phyloP scores from a whole-genome alignment of 345 rosid genomes.

The Sonneratia alba region DNA sequence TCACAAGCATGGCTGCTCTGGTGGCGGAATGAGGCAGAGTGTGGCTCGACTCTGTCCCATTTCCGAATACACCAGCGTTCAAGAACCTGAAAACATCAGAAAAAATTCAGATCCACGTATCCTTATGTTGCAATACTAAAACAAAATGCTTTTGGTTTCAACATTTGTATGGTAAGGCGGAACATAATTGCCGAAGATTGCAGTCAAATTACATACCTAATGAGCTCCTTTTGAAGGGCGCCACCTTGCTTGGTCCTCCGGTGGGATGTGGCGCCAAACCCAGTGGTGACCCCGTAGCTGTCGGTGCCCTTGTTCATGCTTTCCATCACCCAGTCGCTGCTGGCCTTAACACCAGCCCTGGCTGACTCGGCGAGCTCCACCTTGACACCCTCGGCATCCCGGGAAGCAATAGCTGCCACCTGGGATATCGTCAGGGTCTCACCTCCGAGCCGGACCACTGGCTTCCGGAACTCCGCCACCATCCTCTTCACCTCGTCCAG shows the following conservation, averaged over 20 bases:
- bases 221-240: conserved; percentile 65
- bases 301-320: conserved; percentile 65
- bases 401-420: conserved; percentile 53
- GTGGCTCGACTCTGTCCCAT: conserved; percentile 37
- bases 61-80: conserved; percentile 65
- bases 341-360: conserved; percentile 56
- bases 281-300: conserved; percentile 72
- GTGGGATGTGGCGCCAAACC: conserved; percentile 69
- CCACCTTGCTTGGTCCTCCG: conserved; percentile 60
- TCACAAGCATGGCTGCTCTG: conserved; percentile 64
- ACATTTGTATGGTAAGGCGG: too few species aligned
- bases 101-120: not conserved
- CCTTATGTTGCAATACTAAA: not conserved
- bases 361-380: conserved; percentile 59
- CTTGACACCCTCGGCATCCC: conserved; percentile 12
- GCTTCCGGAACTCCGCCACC: conserved; percentile 62
- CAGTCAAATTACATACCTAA: conserved; percentile 32
- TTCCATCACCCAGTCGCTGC: conserved; percentile 72
- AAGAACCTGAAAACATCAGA: conserved; percentile 32
- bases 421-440: conserved; percentile 70
- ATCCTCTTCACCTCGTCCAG: conserved; percentile 72
- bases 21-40: conserved; percentile 47
- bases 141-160: not conserved
- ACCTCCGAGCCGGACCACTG: conserved; percentile 58
- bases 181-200: too few species aligned